Conservation (phyloP, 179 eudicot genomes). For the Monotropa hypopitys region DNA sequence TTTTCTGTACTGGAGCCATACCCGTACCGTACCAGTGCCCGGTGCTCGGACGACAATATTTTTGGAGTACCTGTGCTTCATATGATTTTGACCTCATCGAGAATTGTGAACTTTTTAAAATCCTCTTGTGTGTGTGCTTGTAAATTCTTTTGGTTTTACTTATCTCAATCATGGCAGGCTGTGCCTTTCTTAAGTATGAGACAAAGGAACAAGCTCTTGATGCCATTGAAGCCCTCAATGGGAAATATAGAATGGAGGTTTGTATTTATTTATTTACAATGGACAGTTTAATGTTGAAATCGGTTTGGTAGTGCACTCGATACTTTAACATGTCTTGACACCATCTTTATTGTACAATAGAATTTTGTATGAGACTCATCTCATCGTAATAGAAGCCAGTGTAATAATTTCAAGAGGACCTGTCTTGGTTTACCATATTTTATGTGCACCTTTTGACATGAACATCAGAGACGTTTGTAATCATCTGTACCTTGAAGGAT, state of each 20-base stretch:
- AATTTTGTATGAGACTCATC: background rate
- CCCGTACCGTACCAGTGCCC: too few relatives aligned
- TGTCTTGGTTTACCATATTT: background rate
- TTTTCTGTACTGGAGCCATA: too few relatives aligned
- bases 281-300: background rate
- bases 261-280: slow-evolving; percentile 14
- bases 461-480: background rate
- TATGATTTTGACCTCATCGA: background rate
- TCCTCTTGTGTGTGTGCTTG: background rate
- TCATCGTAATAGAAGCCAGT: background rate
- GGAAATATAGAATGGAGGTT: slow-evolving; percentile 88
- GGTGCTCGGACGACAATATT: too few relatives aligned
- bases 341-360: background rate
- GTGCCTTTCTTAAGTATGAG: slow-evolving; percentile 96
- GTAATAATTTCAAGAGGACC: background rate
- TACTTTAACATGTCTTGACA: background rate
- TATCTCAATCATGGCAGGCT: slow-evolving; percentile 36
- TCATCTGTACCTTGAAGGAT: slow-evolving; percentile 5
- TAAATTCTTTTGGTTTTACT: background rate
- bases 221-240: slow-evolving; percentile 81
- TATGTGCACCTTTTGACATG: background rate
- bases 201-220: slow-evolving; percentile 93
- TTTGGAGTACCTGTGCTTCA: too few relatives aligned
- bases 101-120: background rate
- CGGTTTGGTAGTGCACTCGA: background rate